These are phyloP conservation scores for Incumbomyces delicatus DNA, from an alignment of 2,329 filamentous ascomycete species.

Conservation along the genomic window DNA sequence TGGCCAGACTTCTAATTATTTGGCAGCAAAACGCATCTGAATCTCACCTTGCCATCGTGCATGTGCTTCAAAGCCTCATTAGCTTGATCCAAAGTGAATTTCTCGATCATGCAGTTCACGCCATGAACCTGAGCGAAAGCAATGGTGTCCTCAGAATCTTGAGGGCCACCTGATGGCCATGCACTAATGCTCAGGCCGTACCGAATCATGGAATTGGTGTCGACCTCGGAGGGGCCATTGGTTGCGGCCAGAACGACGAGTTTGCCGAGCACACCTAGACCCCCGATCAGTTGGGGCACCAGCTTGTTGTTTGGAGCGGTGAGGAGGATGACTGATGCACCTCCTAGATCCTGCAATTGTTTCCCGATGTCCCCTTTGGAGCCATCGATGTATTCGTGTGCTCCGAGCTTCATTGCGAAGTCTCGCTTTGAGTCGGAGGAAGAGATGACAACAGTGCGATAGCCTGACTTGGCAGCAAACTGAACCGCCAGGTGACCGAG, in stretches of 20 bases:
- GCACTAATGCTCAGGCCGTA: conserved; percentile 40
- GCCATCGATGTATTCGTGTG: conserved; percentile 46
- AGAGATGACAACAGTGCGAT: conserved; percentile 43
- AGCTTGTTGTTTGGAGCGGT: conserved; percentile 29
- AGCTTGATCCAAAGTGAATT: conserved; percentile 42
- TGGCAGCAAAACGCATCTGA: conserved; percentile 39
- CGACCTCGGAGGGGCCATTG: conserved; percentile 16
- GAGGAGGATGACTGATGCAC: conserved; percentile 25
- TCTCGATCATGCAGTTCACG: conserved; percentile 45
- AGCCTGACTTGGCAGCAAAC: conserved; percentile 44
- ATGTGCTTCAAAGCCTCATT: conserved; percentile 43
- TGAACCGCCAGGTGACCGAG: conserved; percentile 46
- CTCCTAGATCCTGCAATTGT: conserved; percentile 28
- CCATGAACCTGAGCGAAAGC: conserved; percentile 38
- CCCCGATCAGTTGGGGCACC: conserved; percentile 28
- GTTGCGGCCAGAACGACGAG: conserved; percentile 28
- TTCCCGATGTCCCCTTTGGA: conserved; percentile 27
- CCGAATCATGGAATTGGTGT: conserved; percentile 31
- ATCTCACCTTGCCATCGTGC: conserved; percentile 41
- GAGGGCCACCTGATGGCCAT: conserved; percentile 45
- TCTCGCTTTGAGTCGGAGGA: conserved; percentile 42
- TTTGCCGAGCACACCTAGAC: conserved; percentile 27
- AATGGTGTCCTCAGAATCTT: conserved; percentile 45
- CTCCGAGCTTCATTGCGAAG: conserved; percentile 46
- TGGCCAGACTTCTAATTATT: neutral